Evolutionary conservation across 257 asterid genomes (phyloP), one percentile per base, ranked within the genome.

Genomic region (Vinca minor): DNA sequence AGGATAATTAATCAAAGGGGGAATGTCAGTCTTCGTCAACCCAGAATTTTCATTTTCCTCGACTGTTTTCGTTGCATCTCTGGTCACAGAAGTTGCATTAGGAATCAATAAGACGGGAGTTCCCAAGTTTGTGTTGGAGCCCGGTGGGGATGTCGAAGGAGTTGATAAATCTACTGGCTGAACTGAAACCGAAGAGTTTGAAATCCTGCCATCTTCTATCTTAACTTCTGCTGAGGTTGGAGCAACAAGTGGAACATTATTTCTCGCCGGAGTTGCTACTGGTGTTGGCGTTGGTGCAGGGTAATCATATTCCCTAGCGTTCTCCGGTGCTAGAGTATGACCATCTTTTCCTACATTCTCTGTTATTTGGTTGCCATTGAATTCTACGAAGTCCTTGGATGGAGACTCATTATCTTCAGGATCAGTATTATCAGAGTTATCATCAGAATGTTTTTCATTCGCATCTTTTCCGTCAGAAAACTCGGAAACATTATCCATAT

Each of bases 401-500:
- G 79, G 69, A 57, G 73, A 47, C 70, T 83, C 94, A 68, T n/a
- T n/a, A n/a, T 83, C 88, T 68, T 88, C 92, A 1, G 89, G 88
- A 65, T 86, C 92, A 60, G 70, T 56, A 41, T 74, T 83, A 62
- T 72, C 68, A 5, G 56, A 63, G 41, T 62, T 62, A 44, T 53
- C 81, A 69, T 69, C 76, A 49, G 45, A 31, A 69, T 61, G 74
- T 46, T 53, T 65, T 29, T 50, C 73, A 42, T 53, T 64, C 44
- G 50, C 50, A 52, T 77, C 68, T 13, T 59, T 76, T 61, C 64
- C 75, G 67, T 71, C 81, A 50, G 79, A 62, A 62, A 53, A 58
- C 42, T 55, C 50, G 11, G 68, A 64, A 47, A 21, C 42, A 70
- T 59, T 70, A 65, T 66, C 59, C 25, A 36, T 67, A 38, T 17